These are phyloP conservation scores for Trametes gibbosa DNA, from an alignment of 768 basidiomycete species.

Conservation along the genomic window DNA sequence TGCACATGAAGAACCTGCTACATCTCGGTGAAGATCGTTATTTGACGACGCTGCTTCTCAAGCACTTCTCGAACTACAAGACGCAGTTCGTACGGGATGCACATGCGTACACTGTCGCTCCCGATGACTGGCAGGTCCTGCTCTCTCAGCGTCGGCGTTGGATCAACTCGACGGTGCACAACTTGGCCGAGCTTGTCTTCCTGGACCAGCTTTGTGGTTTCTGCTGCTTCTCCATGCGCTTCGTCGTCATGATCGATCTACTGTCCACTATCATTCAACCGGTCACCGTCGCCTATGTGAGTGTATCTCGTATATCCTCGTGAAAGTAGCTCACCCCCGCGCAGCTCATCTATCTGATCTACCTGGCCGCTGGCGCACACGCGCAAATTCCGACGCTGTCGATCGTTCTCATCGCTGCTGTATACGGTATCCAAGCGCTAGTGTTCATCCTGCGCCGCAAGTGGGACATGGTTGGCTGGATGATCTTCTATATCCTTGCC, in stretches of 20 bases:
- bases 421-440: conserved; percentile 83
- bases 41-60: conserved; percentile 90
- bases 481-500: conserved; percentile 93
- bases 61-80: conserved; percentile 93
- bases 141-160: conserved; percentile 97
- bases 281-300: conserved; percentile 84
- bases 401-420: conserved; percentile 87
- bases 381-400: conserved; percentile 76
- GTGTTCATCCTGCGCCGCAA: conserved; percentile 91
- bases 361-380: conserved; percentile 65
- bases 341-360: conserved; percentile 86
- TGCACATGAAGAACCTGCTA: conserved; percentile 98
- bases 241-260: conserved; percentile 95
- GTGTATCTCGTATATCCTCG: conserved; percentile 33
- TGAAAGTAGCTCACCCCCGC: conserved; percentile 15
- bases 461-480: conserved; percentile 99
- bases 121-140: conserved; percentile 92
- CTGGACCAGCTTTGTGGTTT: conserved; percentile 91
- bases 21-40: conserved; percentile 99
- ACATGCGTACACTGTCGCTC: conserved; percentile 91
- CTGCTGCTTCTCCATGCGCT: conserved; percentile 99
- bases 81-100: conserved; percentile 95
- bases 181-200: conserved; percentile 90
- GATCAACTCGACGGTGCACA: conserved; percentile 99
- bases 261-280: conserved; percentile 83